A percentile compares a stretch with the other conserved stretches of the same genome.
Conservation (phyloP, 2,329 filamentous ascomycete genomes). For the Pseudopyrenochaeta lycopersici region DNA sequence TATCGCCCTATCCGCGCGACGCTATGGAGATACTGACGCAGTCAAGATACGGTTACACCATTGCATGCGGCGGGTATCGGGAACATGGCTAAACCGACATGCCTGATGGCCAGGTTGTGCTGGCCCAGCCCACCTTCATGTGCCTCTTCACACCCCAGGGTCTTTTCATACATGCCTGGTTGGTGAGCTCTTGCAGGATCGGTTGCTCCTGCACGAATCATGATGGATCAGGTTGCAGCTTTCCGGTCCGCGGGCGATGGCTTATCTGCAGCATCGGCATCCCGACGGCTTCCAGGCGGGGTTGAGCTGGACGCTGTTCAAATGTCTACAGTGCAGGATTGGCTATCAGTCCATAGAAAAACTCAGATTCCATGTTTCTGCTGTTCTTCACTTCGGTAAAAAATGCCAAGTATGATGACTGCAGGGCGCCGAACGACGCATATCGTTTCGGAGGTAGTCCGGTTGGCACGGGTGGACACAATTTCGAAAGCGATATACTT, state of each 20-base stretch:
- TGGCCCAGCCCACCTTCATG: background rate
- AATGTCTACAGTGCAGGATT: background rate
- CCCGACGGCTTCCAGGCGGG: conserved; percentile 11
- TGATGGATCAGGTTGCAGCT: background rate
- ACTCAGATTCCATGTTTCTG: too few relatives aligned
- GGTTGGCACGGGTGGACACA: conserved; percentile 1
- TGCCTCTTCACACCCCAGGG: background rate
- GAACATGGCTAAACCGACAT: background rate
- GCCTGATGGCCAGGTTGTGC: background rate
- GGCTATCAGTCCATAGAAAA: background rate
- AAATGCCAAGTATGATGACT: background rate
- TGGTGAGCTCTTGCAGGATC: conserved; percentile 4
- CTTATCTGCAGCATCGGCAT: conserved; percentile 24
- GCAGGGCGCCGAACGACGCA: background rate
- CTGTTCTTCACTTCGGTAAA: background rate
- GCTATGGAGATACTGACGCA: too few relatives aligned
- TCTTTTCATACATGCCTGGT: conserved; percentile 2
- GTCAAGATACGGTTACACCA: background rate
- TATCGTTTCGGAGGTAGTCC: background rate
- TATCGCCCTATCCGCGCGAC: too few relatives aligned
- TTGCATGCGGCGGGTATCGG: background rate
- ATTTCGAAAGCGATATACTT: background rate
- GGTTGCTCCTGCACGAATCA: conserved; percentile 14
- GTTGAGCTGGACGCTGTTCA: background rate
- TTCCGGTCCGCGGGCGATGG: conserved; percentile 15